Percentiles rank a stretch among this genome's conserved stretches.
phyloP scores from a whole-genome alignment of 2,329 filamentous ascomycete genomes.

The Pseudogymnoascus sp. region DNA sequence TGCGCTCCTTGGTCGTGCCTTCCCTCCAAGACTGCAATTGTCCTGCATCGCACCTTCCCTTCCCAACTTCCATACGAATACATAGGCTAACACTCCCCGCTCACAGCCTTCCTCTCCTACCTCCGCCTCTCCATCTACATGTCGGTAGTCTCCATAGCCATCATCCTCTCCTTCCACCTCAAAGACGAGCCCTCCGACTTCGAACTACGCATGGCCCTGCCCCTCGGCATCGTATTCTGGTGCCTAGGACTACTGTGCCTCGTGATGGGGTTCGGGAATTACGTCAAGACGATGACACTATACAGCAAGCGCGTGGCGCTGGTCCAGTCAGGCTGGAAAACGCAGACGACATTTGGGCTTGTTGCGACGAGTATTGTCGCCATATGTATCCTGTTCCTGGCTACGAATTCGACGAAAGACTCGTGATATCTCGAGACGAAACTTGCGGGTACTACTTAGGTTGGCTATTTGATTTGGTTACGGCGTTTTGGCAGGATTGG shows the following conservation, averaged over 20 bases:
- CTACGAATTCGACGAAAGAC: slow-evolving; percentile 28
- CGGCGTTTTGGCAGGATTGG: not conserved
- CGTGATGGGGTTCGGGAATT: slow-evolving; percentile 71
- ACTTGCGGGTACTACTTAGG: not conserved
- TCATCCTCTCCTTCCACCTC: slow-evolving; percentile 88
- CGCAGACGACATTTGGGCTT: slow-evolving; percentile 60
- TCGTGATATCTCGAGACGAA: not conserved
- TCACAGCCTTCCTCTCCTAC: slow-evolving; percentile 79
- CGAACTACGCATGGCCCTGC: slow-evolving; percentile 70
- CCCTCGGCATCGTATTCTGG: slow-evolving; percentile 87
- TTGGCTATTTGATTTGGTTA: not conserved
- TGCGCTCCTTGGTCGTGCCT: slow-evolving; percentile 12
- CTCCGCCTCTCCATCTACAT: slow-evolving; percentile 85
- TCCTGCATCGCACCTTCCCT: slow-evolving; percentile 31
- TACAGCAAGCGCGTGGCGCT: slow-evolving; percentile 73
- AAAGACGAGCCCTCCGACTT: slow-evolving; percentile 60
- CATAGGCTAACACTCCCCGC: slow-evolving; percentile 34
- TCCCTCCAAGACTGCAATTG: not conserved
- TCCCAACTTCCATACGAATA: slow-evolving; percentile 54
- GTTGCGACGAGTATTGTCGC: slow-evolving; percentile 56
- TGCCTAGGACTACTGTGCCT: slow-evolving; percentile 69
- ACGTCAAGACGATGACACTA: slow-evolving; percentile 71
- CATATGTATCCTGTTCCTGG: slow-evolving; percentile 55
- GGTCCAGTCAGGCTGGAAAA: slow-evolving; percentile 91
- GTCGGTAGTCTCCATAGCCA: slow-evolving; percentile 80